These are phyloP conservation scores for Tolypocladium guangdongense DNA, from an alignment of 2,329 filamentous ascomycete genomes.

Conservation along the genomic window DNA sequence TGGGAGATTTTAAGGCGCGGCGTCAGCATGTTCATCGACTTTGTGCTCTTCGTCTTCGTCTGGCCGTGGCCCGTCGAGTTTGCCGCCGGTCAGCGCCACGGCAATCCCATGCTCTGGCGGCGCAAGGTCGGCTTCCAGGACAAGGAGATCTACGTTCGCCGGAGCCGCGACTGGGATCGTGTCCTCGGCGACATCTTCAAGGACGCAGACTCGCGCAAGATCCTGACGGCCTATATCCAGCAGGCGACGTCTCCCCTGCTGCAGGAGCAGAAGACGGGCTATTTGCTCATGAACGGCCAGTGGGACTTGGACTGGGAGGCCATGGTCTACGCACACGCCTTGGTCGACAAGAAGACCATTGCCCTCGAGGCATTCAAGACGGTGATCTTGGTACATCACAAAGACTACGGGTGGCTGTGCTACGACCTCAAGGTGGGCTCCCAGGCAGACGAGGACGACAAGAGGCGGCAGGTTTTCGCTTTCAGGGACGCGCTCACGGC, in stretches of 20 bases:
- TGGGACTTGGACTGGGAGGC: slow-evolving; percentile 81
- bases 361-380: slow-evolving; percentile 58
- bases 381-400: slow-evolving; percentile 57
- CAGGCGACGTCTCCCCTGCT: slow-evolving; percentile 58
- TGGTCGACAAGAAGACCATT: slow-evolving; percentile 54
- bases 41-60: slow-evolving; percentile 54
- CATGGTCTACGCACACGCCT: slow-evolving; percentile 63
- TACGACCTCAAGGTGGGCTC: slow-evolving; percentile 48
- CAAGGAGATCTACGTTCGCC: slow-evolving; percentile 70
- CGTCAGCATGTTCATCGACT: slow-evolving; percentile 62
- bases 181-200: slow-evolving; percentile 44
- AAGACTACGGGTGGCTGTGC: slow-evolving; percentile 55
- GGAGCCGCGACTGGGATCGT: slow-evolving; percentile 62
- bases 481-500: slow-evolving; percentile 67
- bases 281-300: slow-evolving; percentile 70
- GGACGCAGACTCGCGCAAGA: slow-evolving; percentile 38
- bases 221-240: slow-evolving; percentile 51
- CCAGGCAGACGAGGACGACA: slow-evolving; percentile 46
- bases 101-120: slow-evolving; percentile 63
- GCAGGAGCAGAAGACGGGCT: slow-evolving; percentile 71
- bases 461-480: slow-evolving; percentile 61
- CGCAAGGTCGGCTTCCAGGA: slow-evolving; percentile 64
- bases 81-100: slow-evolving; percentile 45
- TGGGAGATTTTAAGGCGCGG: slow-evolving; percentile 49
- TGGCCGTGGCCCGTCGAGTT: slow-evolving; percentile 68